phyloP scores from a whole-genome alignment of 148 eudicot species.

The Suaeda aralocaspica region DNA sequence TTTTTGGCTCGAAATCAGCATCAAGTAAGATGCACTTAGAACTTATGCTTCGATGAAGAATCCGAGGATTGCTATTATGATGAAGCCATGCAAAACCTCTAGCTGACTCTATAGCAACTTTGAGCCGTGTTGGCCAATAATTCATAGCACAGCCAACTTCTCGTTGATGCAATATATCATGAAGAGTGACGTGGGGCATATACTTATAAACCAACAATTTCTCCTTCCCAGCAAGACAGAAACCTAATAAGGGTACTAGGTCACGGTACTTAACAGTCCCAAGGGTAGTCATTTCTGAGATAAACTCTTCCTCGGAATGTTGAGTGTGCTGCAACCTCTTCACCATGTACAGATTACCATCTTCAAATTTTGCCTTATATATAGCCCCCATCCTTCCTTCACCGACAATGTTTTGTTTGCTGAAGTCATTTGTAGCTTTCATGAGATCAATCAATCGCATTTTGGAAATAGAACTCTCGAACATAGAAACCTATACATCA shows the following conservation, averaged over 20 bases:
- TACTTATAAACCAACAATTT: conserved; percentile 53
- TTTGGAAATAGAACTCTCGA: conserved; percentile 48
- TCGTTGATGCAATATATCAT: conserved; percentile 40
- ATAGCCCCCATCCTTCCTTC: conserved; percentile 53
- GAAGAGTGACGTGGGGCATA: conserved; percentile 60
- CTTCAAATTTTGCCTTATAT: conserved; percentile 54
- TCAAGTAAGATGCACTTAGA: conserved; percentile 60
- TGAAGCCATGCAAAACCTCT: conserved; percentile 74
- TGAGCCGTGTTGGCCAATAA: conserved; percentile 53
- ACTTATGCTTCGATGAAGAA: conserved; percentile 58
- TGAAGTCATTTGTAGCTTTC: conserved; percentile 64
- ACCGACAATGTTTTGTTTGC: conserved; percentile 52
- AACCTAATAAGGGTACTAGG: conserved; percentile 64
- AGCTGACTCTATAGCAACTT: conserved; percentile 53
- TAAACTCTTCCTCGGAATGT: conserved; percentile 58
- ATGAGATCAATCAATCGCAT: conserved; percentile 62
- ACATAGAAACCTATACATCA: conserved; percentile 41
- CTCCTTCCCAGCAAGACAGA: conserved; percentile 59
- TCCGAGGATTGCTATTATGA: conserved; percentile 60
- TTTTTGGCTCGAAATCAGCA: conserved; percentile 43
- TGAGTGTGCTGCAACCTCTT: conserved; percentile 57
- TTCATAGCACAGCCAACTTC: conserved; percentile 35
- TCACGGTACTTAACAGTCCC: conserved; percentile 56
- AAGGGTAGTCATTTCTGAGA: conserved; percentile 60
- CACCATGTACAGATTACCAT: conserved; percentile 54